A percentile compares a stretch with the other conserved stretches of the same genome.
Conservation (phyloP, 1,284 basidiomycete genomes). For the Polyporus tsugae region DNA sequence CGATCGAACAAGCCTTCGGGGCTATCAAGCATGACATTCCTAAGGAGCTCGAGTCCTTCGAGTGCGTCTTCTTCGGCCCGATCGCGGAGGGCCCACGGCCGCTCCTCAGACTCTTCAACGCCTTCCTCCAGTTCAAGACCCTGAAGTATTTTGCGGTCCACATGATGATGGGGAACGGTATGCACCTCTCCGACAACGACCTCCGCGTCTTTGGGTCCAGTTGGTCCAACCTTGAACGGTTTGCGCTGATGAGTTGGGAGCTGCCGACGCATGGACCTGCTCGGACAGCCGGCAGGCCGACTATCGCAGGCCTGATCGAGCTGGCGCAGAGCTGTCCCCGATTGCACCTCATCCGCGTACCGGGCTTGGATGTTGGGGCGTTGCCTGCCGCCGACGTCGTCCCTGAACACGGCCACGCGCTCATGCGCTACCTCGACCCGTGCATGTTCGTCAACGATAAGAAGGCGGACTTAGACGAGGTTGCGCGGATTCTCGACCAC, state of each 20-base stretch:
- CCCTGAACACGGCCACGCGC: not conserved
- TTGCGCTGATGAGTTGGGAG: not conserved
- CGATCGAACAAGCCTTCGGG: not conserved
- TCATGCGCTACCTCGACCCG: not conserved
- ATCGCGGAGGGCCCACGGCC: not conserved
- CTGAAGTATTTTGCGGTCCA: not conserved
- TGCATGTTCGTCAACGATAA: not conserved
- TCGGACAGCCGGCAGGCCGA: not conserved
- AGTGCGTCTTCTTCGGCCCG: constrained; percentile 1
- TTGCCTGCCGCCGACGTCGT: not conserved
- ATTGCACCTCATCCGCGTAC: not conserved
- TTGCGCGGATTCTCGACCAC: not conserved
- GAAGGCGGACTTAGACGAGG: not conserved
- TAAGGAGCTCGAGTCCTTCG: not conserved
- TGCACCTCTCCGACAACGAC: not conserved
- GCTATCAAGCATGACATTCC: not conserved
- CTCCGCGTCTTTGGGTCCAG: not conserved
- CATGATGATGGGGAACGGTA: not conserved
- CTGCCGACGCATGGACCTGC: not conserved
- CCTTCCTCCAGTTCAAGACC: not conserved
- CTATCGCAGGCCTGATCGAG: not conserved
- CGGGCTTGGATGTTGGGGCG: not conserved
- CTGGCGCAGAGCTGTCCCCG: not conserved
- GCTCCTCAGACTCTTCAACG: not conserved
- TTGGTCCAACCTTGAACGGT: not conserved